These are phyloP conservation scores for Phaeosphaeria sp. DNA, from an alignment of 2,329 filamentous ascomycete species.

Conservation along the genomic window DNA sequence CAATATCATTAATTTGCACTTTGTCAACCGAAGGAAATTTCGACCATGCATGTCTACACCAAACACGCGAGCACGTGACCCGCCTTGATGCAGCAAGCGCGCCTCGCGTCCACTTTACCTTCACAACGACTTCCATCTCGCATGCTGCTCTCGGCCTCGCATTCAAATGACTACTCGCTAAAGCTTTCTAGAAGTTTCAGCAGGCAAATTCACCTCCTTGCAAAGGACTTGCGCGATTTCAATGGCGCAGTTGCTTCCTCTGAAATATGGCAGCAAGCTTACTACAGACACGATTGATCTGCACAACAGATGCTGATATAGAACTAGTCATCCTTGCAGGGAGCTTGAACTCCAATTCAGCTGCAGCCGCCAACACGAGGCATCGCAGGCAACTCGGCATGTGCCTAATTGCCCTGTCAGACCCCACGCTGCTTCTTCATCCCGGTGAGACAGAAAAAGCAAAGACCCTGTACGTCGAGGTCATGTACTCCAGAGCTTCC, in stretches of 20 bases:
- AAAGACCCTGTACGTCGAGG: background rate
- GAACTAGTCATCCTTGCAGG: background rate
- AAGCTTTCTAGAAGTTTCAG: no score
- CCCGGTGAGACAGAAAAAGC: slow-evolving; percentile 8
- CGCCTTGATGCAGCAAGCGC: no score
- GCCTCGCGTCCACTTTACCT: no score
- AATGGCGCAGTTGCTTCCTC: background rate
- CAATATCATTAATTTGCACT: no score
- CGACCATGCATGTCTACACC: no score
- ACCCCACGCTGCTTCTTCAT: slow-evolving; percentile 2
- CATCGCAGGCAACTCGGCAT: slow-evolving; percentile 5
- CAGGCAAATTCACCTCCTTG: no score
- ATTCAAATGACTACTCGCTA: background rate
- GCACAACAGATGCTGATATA: background rate
- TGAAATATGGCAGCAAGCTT: background rate
- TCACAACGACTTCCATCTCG: no score
- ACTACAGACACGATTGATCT: background rate
- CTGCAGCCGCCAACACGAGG: background rate
- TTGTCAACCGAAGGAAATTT: no score
- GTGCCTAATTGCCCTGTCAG: background rate
- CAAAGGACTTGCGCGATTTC: background rate
- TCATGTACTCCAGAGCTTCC: slow-evolving; percentile 2
- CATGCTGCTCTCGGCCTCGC: background rate
- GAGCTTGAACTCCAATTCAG: background rate
- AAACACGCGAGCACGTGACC: no score